phyloP scores from a whole-genome alignment of 495 filamentous ascomycete genomes.

The Aspergillus saccharolyticus region DNA sequence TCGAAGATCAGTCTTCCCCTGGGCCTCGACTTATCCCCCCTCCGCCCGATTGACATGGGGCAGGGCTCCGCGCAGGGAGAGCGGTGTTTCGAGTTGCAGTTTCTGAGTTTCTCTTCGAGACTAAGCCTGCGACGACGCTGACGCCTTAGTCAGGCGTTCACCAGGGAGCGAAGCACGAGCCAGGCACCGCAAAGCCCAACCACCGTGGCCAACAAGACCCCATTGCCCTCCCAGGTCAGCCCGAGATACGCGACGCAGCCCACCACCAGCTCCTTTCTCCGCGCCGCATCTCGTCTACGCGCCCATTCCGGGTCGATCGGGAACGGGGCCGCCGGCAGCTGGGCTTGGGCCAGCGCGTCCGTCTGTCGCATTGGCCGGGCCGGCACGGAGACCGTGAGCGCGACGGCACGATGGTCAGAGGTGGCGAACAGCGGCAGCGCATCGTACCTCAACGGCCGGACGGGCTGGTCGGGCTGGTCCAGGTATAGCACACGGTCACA shows the following conservation, averaged over 20 bases:
- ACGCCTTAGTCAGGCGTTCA: constrained; percentile 6
- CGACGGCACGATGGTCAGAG: constrained; percentile 83
- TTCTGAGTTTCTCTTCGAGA: too few species aligned
- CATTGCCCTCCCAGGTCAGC: constrained; percentile 57
- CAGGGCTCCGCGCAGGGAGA: background rate
- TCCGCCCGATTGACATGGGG: constrained; percentile 1
- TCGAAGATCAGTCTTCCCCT: background rate
- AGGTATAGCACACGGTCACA: constrained; percentile 86
- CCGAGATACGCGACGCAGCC: constrained; percentile 52
- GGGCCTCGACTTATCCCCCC: too few species aligned
- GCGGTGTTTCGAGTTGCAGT: background rate
- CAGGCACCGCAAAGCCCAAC: constrained; percentile 44
- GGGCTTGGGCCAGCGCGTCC: constrained; percentile 17
- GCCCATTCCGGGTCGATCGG: constrained; percentile 50
- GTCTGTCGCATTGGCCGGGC: constrained; percentile 26
- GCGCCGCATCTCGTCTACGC: constrained; percentile 42
- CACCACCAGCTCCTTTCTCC: constrained; percentile 53
- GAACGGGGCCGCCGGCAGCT: constrained; percentile 43
- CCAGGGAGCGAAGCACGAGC: constrained; percentile 37
- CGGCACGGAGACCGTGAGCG: constrained; percentile 58
- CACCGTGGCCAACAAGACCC: constrained; percentile 40
- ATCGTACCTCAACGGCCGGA: constrained; percentile 58
- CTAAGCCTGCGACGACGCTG: too few species aligned
- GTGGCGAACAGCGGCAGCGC: constrained; percentile 68
- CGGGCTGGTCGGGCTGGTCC: constrained; percentile 28